phyloP scores from a whole-genome alignment of 2,329 filamentous ascomycete genomes.

The Seiridium cupressi region DNA sequence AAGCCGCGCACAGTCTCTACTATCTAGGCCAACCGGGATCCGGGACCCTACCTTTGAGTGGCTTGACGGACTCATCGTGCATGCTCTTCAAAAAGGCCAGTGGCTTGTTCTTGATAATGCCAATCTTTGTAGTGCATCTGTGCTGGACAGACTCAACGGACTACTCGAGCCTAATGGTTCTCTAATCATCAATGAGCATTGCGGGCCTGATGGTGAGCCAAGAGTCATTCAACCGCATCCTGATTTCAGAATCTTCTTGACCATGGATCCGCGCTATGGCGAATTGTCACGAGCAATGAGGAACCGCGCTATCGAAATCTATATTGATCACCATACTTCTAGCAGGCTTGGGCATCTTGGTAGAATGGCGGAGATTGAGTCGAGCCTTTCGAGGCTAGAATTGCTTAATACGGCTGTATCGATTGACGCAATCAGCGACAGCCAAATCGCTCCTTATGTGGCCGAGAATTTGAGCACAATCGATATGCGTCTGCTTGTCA shows the following conservation, averaged over 20 bases:
- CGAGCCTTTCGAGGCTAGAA: constrained; percentile 46
- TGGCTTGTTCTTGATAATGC: constrained; percentile 98
- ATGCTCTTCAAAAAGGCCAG: constrained; percentile 79
- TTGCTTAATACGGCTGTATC: constrained; percentile 30
- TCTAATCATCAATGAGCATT: constrained; percentile 91
- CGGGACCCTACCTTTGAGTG: constrained; percentile 87
- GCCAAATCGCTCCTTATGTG: constrained; percentile 30
- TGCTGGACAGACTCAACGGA: constrained; percentile 91
- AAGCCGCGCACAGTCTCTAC: constrained; percentile 45
- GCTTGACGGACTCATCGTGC: constrained; percentile 89
- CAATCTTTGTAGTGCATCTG: constrained; percentile 92
- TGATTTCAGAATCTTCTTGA: constrained; percentile 89
- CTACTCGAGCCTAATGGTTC: constrained; percentile 86
- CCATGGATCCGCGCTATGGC: constrained; percentile 86
- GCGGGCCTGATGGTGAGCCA: constrained; percentile 75
- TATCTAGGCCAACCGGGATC: constrained; percentile 53
- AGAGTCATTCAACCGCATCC: constrained; percentile 78
- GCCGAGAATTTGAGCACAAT: constrained; percentile 47
- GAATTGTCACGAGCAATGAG: constrained; percentile 96
- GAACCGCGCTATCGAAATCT: constrained; percentile 90
- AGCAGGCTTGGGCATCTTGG: constrained; percentile 29
- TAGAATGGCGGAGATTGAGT: constrained; percentile 47
- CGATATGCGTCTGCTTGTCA: constrained; percentile 40
- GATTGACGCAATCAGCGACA: constrained; percentile 19
- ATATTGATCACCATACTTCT: constrained; percentile 53